These are phyloP conservation scores for Metarhizium robertsii DNA, from an alignment of 2,329 filamentous ascomycete species.

Conservation along the genomic window DNA sequence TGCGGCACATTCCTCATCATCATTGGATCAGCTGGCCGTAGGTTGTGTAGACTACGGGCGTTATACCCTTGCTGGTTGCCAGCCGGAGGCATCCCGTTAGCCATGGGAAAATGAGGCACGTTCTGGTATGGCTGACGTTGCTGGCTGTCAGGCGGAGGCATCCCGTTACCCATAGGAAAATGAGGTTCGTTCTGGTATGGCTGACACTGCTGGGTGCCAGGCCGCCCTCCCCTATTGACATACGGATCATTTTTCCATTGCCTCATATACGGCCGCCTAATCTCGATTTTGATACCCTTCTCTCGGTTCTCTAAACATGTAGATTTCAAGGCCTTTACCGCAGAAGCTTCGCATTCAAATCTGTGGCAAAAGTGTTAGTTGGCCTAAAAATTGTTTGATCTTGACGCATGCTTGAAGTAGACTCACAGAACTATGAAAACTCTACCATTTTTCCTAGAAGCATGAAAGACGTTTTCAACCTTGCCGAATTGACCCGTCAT, in stretches of 20 bases:
- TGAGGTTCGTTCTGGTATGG: background rate
- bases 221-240: background rate
- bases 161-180: background rate
- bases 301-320: slow-evolving; percentile 15
- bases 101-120: background rate
- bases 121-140: background rate
- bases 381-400: background rate
- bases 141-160: background rate
- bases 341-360: slow-evolving; percentile 18
- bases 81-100: background rate
- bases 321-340: slow-evolving; percentile 15
- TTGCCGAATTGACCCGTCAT: slow-evolving; percentile 18
- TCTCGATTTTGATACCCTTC: slow-evolving; percentile 3
- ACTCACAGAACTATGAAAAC: slow-evolving; percentile 21
- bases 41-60: background rate
- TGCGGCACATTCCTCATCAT: background rate
- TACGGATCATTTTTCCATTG: background rate
- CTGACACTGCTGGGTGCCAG: slow-evolving; percentile 1
- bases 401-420: background rate
- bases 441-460: slow-evolving; percentile 1
- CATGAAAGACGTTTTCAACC: slow-evolving; percentile 19
- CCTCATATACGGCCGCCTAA: too few relatives aligned
- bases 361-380: slow-evolving; percentile 9
- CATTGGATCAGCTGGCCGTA: background rate
- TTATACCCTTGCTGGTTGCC: background rate